Conservation (phyloP, 345 rosid genomes). For the Eutrema japonicum region DNA sequence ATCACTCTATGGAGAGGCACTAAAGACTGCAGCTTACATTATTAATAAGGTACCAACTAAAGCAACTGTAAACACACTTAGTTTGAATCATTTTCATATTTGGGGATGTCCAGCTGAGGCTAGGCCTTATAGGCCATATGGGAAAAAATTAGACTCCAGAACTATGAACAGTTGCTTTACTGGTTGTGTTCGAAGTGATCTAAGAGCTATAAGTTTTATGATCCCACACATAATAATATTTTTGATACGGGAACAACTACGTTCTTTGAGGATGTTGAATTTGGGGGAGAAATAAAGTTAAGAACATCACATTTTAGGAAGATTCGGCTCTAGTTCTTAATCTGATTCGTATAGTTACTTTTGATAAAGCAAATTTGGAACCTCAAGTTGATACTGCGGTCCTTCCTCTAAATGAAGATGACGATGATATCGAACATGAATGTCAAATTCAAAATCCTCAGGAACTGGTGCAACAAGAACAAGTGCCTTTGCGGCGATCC, state of each 20-base stretch:
- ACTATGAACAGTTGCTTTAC: not conserved
- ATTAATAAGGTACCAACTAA: not conserved
- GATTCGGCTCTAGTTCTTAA: not conserved
- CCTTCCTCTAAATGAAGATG: no score
- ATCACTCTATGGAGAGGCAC: conserved; percentile 8
- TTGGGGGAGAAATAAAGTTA: not conserved
- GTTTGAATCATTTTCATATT: not conserved
- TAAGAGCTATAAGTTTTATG: not conserved
- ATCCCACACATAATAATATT: not conserved
- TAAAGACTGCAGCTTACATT: not conserved
- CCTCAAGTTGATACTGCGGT: no score
- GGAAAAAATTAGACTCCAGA: not conserved
- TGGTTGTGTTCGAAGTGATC: not conserved
- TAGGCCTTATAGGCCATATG: not conserved
- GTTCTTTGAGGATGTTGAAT: not conserved
- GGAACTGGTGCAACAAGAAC: no score
- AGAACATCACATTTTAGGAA: not conserved
- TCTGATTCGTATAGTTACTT: not conserved
- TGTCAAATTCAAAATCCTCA: no score
- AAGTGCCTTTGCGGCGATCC: no score
- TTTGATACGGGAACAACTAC: not conserved
- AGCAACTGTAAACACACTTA: not conserved
- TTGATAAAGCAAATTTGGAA: not conserved
- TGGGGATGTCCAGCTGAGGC: not conserved
- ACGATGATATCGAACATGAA: no score